These are phyloP conservation scores for Gracilaria vermiculophylla DNA, from an alignment of 23 red algal genomes.

Conservation along the genomic window DNA sequence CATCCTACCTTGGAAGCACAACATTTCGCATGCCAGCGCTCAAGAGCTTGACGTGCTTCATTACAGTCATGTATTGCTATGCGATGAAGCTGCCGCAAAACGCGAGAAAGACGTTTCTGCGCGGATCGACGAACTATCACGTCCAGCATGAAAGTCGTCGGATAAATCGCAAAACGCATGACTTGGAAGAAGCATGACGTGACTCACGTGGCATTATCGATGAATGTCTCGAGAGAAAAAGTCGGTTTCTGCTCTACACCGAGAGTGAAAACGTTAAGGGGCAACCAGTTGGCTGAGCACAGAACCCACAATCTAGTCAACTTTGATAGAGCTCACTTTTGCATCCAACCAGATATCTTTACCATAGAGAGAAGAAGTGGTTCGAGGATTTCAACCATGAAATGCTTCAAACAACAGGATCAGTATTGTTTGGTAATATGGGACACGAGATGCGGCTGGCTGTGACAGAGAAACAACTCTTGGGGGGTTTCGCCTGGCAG, in stretches of 20 bases:
- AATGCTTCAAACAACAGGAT: neutral
- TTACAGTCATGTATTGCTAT: too few relatives aligned
- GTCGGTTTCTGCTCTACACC: neutral
- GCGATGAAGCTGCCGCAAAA: too few relatives aligned
- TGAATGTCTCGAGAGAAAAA: constrained; percentile 4
- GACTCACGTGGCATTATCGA: constrained; percentile 10
- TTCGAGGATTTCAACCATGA: neutral
- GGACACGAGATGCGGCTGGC: neutral
- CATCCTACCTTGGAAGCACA: too few relatives aligned
- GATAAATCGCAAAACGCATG: neutral
- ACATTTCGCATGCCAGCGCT: too few relatives aligned
- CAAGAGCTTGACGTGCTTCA: too few relatives aligned
- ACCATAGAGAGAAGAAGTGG: neutral
- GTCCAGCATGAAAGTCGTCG: too few relatives aligned
- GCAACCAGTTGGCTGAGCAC: neutral
- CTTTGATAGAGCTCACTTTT: neutral
- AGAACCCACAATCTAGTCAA: neutral
- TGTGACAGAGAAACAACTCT: too few relatives aligned
- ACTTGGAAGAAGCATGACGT: neutral
- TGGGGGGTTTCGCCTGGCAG: neutral
- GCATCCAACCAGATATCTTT: neutral
- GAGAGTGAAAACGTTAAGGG: neutral
- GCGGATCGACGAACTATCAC: too few relatives aligned
- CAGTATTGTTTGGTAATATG: neutral
- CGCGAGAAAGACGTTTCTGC: too few relatives aligned